Evolutionary conservation across 495 filamentous ascomycete genomes (phyloP).

Genomic region (Tuber magnatum): DNA sequence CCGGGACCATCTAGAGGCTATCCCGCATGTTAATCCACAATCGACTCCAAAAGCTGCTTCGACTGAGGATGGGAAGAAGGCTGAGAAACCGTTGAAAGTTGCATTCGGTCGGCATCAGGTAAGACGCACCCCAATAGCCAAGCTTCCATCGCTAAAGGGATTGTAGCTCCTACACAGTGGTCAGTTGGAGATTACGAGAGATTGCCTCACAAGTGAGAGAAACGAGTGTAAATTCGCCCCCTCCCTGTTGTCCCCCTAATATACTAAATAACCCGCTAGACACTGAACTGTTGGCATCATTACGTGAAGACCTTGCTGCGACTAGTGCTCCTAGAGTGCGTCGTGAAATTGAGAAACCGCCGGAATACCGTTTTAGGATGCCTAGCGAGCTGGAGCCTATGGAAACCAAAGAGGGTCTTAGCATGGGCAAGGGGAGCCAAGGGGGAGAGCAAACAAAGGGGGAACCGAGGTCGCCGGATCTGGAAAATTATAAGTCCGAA

Average conservation of each 20-base stretch:
- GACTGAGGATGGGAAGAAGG: not conserved
- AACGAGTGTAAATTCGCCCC: conserved; percentile 23
- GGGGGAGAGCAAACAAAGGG: not conserved
- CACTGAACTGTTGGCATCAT: conserved; percentile 27
- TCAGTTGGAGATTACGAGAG: conserved; percentile 16
- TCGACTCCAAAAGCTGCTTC: not conserved
- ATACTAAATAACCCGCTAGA: conserved; percentile 11
- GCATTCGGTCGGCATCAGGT: conserved; percentile 30
- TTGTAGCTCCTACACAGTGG: conserved; percentile 17
- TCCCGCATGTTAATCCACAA: not conserved
- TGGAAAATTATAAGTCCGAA: not conserved
- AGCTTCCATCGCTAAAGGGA: conserved; percentile 9
- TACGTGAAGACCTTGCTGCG: conserved; percentile 23
- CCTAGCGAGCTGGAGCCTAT: conserved; percentile 9
- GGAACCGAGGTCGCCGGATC: not conserved
- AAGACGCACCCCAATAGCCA: not conserved
- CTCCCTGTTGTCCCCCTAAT: not conserved
- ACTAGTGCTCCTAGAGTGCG: conserved; percentile 14
- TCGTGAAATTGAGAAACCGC: conserved; percentile 7
- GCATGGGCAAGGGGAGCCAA: not conserved
- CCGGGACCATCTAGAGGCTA: conserved; percentile 8
- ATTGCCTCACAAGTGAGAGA: conserved; percentile 10
- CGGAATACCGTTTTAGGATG: conserved; percentile 8
- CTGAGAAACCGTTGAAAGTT: conserved; percentile 10
- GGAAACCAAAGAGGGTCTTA: conserved; percentile 5